Conservation (phyloP, 176 grass and related monocot species). For the Musa schizocarpa region DNA sequence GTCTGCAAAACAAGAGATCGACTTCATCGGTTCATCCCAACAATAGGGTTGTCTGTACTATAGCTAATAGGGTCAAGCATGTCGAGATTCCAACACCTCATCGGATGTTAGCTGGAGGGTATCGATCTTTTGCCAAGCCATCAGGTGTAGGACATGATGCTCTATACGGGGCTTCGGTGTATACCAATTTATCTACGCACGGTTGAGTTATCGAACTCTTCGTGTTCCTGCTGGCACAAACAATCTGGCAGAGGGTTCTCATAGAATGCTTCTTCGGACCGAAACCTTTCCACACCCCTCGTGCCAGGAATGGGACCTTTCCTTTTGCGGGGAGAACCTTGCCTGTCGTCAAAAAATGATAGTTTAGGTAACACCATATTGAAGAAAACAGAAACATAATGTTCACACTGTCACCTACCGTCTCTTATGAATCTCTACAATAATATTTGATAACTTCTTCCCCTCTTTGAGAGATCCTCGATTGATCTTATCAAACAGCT, state of each 20-base stretch:
- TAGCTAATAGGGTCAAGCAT: too few species aligned
- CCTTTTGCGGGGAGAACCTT: constrained; percentile 74
- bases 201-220: constrained; percentile 11
- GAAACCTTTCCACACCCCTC: constrained; percentile 69
- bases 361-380: background rate
- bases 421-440: constrained; percentile 67
- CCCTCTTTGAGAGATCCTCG: constrained; percentile 57
- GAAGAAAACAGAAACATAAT: background rate
- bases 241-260: constrained; percentile 94
- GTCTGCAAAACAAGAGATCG: too few species aligned
- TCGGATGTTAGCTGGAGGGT: too few species aligned
- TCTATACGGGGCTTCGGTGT: too few species aligned
- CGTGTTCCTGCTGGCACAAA: constrained; percentile 37
- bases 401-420: constrained; percentile 30
- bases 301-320: constrained; percentile 78
- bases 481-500: constrained; percentile 74
- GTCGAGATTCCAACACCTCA: too few species aligned
- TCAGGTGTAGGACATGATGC: too few species aligned
- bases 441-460: constrained; percentile 44
- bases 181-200: background rate
- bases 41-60: too few species aligned
- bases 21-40: too few species aligned
- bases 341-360: constrained; percentile 24
- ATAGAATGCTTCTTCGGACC: constrained; percentile 90
- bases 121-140: too few species aligned